Conservation (phyloP, 1,139 yeast species). For the Yamadazyma triangularis region DNA sequence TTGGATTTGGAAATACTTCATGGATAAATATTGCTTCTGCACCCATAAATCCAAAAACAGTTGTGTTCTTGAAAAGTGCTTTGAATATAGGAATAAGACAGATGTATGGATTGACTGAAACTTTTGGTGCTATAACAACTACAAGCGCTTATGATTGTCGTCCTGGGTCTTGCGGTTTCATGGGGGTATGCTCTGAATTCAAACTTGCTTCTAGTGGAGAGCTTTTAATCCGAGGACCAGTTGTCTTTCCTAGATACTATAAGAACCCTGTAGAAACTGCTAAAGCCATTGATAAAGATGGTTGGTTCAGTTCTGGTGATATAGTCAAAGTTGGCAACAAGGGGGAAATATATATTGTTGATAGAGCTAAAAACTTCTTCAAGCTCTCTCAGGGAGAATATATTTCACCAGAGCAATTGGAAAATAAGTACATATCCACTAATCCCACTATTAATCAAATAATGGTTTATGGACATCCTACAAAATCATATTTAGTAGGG, state of each 20-base stretch:
- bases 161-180: slow-evolving; percentile 35
- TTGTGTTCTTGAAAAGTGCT: slow-evolving; percentile 29
- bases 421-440: slow-evolving; percentile 25
- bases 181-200: slow-evolving; percentile 23
- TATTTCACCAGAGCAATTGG: slow-evolving; percentile 33
- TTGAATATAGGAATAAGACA: slow-evolving; percentile 31
- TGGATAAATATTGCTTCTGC: slow-evolving; percentile 32
- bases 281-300: slow-evolving; percentile 16
- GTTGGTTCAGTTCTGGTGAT: slow-evolving; percentile 39
- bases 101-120: slow-evolving; percentile 36
- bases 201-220: slow-evolving; percentile 26
- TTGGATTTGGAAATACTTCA: slow-evolving; percentile 26
- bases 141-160: slow-evolving; percentile 24
- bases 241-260: slow-evolving; percentile 26
- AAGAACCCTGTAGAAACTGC: slow-evolving; percentile 22
- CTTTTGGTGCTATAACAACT: slow-evolving; percentile 29
- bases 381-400: slow-evolving; percentile 38
- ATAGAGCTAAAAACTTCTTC: slow-evolving; percentile 37
- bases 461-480: slow-evolving; percentile 51
- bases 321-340: slow-evolving; percentile 26
- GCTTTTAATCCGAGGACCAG: slow-evolving; percentile 28
- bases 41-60: slow-evolving; percentile 29
- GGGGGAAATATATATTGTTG: slow-evolving; percentile 28
- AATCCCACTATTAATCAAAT: slow-evolving; percentile 26
- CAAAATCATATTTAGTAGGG: slow-evolving; percentile 54